Percentiles rank a stretch among this genome's conserved stretches.
Conservation (phyloP, 768 basidiomycete genomes). For the Termitomyces sp. region DNA sequence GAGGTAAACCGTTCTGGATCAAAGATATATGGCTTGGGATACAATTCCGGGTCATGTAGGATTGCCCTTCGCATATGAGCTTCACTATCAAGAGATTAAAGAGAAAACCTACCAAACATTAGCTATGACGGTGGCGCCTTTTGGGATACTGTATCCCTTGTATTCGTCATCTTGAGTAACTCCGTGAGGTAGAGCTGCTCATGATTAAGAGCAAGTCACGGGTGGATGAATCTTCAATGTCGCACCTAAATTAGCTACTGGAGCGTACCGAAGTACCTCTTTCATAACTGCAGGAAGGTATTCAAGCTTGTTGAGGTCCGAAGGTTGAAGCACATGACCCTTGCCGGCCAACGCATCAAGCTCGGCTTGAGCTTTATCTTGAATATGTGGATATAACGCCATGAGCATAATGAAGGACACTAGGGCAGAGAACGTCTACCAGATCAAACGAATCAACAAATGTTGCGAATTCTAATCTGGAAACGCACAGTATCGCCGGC, state of each 20-base stretch:
- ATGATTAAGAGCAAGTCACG: background rate
- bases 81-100: background rate
- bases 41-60: constrained; percentile 34
- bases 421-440: constrained; percentile 42
- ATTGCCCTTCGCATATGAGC: constrained; percentile 30
- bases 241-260: constrained; percentile 35
- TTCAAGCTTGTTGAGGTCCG: constrained; percentile 21
- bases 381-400: constrained; percentile 39
- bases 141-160: constrained; percentile 38
- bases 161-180: constrained; percentile 42
- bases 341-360: constrained; percentile 30
- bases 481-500: constrained; percentile 35
- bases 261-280: constrained; percentile 36
- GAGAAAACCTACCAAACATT: constrained; percentile 36
- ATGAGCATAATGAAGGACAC: constrained; percentile 45
- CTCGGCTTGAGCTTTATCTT: constrained; percentile 33
- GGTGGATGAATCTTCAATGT: background rate
- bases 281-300: constrained; percentile 34
- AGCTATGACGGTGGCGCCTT: constrained; percentile 37
- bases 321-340: constrained; percentile 28
- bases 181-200: constrained; percentile 35
- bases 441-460: background rate
- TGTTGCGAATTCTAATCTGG: background rate
- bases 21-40: constrained; percentile 35
- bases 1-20: constrained; percentile 30